Evolutionary conservation across 768 basidiomycete genomes (phyloP).

Genomic region (Strobilomyces dryophilus): DNA sequence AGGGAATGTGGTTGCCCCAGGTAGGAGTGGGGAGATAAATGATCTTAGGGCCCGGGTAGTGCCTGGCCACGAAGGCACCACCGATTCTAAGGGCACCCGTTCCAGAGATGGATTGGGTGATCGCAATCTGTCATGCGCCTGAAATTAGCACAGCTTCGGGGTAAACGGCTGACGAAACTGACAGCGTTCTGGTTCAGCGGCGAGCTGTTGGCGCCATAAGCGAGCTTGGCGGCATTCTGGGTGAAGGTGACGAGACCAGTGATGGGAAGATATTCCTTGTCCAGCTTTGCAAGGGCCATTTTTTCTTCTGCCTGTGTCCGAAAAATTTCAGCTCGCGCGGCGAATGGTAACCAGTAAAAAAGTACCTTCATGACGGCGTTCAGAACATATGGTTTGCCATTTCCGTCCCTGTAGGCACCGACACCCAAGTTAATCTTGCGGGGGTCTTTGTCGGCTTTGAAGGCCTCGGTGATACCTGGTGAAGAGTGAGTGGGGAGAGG

Average conservation of each 20-base stretch:
- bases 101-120: slow-evolving; percentile 94
- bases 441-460: slow-evolving; percentile 90
- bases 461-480: slow-evolving; percentile 88
- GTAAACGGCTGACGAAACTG: slow-evolving; percentile 30
- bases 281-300: slow-evolving; percentile 57
- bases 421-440: slow-evolving; percentile 98
- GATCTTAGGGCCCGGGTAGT: slow-evolving; percentile 80
- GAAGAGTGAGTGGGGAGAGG: slow-evolving; percentile 5
- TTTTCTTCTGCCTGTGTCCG: slow-evolving; percentile 67
- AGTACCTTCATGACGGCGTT: slow-evolving; percentile 81
- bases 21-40: slow-evolving; percentile 93
- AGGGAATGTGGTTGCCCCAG: slow-evolving; percentile 95
- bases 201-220: slow-evolving; percentile 79
- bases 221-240: slow-evolving; percentile 81
- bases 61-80: slow-evolving; percentile 84
- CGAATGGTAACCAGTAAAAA: background rate
- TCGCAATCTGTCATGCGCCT: slow-evolving; percentile 54
- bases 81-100: slow-evolving; percentile 97
- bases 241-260: slow-evolving; percentile 87
- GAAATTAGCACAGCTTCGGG: background rate
- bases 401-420: slow-evolving; percentile 91
- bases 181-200: slow-evolving; percentile 72
- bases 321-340: background rate
- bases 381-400: slow-evolving; percentile 94
- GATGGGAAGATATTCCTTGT: slow-evolving; percentile 98